These are phyloP conservation scores for Novymonas esmeraldas DNA, from an alignment of 208 protist genomes.

Conservation along the genomic window DNA sequence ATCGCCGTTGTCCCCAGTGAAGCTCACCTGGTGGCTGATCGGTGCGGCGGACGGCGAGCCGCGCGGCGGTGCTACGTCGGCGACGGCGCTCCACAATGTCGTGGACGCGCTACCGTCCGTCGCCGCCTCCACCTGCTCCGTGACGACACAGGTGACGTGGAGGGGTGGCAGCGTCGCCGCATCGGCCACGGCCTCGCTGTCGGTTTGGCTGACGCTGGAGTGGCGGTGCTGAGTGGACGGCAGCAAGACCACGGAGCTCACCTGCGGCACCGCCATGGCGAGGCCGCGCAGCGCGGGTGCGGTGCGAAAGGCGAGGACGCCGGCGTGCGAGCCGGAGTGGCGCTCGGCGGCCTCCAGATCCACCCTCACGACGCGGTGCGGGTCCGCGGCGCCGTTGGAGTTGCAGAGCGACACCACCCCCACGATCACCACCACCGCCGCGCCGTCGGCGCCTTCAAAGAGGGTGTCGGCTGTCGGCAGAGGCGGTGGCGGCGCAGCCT, in stretches of 20 bases:
- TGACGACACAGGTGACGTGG: constrained; percentile 19
- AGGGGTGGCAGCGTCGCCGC: not conserved
- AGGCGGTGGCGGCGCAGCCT: not conserved
- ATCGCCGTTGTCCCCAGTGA: constrained; percentile 35
- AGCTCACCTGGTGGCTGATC: constrained; percentile 17
- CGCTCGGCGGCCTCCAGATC: not conserved
- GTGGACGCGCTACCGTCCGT: constrained; percentile 1
- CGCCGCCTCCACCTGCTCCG: constrained; percentile 4
- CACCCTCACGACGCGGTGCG: constrained; percentile 26
- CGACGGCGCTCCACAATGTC: constrained; percentile 27
- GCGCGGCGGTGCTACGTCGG: constrained; percentile 4
- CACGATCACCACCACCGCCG: constrained; percentile 24
- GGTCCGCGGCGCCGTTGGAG: constrained; percentile 19
- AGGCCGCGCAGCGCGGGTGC: constrained; percentile 27
- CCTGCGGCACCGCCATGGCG: constrained; percentile 35
- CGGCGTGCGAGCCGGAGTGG: not conserved
- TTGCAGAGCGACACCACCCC: constrained; percentile 33
- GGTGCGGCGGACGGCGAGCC: not conserved
- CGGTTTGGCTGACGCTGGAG: not conserved
- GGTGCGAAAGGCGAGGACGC: constrained; percentile 22
- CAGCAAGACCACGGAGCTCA: constrained; percentile 34
- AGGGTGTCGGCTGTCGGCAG: constrained; percentile 33
- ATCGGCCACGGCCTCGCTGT: not conserved
- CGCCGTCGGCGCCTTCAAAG: constrained; percentile 41
- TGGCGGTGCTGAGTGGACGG: not conserved